phyloP scores from a whole-genome alignment of 495 filamentous ascomycete species.

The Penicillium lagena region DNA sequence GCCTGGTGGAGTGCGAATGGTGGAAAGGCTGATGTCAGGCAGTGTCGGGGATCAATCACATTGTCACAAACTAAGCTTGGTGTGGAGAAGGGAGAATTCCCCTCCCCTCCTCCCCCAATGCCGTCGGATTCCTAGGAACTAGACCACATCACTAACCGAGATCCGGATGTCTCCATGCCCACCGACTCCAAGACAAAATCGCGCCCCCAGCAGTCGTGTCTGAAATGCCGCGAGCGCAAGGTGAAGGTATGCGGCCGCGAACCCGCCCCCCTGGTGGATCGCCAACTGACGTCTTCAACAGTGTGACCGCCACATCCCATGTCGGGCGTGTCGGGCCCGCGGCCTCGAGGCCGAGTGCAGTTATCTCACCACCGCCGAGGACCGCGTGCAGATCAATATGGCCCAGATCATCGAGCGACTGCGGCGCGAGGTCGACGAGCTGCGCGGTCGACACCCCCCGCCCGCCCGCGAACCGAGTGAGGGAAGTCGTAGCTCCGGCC shows the following conservation, averaged over 20 bases:
- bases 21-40: too few species aligned
- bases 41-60: too few species aligned
- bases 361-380: constrained; percentile 26
- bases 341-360: constrained; percentile 26
- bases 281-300: background rate
- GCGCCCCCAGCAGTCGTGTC: constrained; percentile 27
- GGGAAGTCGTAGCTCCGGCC: background rate
- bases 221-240: constrained; percentile 28
- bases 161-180: constrained; percentile 3
- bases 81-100: too few species aligned
- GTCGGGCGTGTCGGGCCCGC: constrained; percentile 23
- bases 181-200: constrained; percentile 18
- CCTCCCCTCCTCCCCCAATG: too few species aligned
- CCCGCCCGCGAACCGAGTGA: constrained; percentile 3
- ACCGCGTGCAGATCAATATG: constrained; percentile 27
- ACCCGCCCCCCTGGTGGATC: background rate
- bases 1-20: too few species aligned
- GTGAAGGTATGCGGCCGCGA: constrained; percentile 16
- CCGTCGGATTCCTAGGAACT: background rate
- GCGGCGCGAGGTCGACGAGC: constrained; percentile 21
- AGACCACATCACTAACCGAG: background rate
- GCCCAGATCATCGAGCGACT: constrained; percentile 25
- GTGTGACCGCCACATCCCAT: constrained; percentile 29
- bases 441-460: constrained; percentile 14
- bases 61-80: too few species aligned